A percentile compares a stretch with the other conserved stretches of the same genome.
phyloP scores from a whole-genome alignment of 1,284 basidiomycete genomes.

The Inonotus obliquus region DNA sequence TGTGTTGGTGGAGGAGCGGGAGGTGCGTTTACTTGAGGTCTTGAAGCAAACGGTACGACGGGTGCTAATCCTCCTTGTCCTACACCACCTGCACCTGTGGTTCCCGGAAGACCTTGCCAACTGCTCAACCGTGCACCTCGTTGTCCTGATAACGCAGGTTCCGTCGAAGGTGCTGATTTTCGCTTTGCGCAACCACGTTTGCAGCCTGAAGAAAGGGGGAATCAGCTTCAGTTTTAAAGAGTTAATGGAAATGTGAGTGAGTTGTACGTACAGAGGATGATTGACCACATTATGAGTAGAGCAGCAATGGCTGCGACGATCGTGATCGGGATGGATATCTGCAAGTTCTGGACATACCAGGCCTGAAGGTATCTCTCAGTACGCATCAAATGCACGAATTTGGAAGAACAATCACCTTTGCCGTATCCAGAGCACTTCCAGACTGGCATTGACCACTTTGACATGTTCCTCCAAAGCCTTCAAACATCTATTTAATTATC shows the following conservation, averaged over 20 bases:
- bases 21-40: neutral
- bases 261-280: conserved; percentile 27
- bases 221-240: neutral
- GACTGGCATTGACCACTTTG: conserved; percentile 58
- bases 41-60: neutral
- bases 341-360: conserved; percentile 74
- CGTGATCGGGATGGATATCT: conserved; percentile 79
- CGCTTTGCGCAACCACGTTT: conserved; percentile 1
- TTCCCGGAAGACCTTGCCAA: conserved; percentile 9
- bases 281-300: conserved; percentile 44
- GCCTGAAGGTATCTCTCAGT: conserved; percentile 33
- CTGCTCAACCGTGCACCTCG: conserved; percentile 9
- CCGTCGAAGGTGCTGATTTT: conserved; percentile 7
- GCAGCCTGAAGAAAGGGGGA: conserved; percentile 1
- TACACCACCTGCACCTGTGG: neutral
- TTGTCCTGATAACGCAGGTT: conserved; percentile 6
- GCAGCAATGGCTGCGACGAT: conserved; percentile 63
- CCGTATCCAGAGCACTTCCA: conserved; percentile 59
- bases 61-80: neutral
- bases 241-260: neutral
- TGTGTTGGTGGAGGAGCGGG: neutral
- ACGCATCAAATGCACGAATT: neutral
- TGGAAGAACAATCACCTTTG: conserved; percentile 41
- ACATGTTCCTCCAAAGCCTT: conserved; percentile 73
- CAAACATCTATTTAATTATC: neutral